Conservation (phyloP, 31 red algal genomes). For the Asparagopsis taxiformis region DNA sequence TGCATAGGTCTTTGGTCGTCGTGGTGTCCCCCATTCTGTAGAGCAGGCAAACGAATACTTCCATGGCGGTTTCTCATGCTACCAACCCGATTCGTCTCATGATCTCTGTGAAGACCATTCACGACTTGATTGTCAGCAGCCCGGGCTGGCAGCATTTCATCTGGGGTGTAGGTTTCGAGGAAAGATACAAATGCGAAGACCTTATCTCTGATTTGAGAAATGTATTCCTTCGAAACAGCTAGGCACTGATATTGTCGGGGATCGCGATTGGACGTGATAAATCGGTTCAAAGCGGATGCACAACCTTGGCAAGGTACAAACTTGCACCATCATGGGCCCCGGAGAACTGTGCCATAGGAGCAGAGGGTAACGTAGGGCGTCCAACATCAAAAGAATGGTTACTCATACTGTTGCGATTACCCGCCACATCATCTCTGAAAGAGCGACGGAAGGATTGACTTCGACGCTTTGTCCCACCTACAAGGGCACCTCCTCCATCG, state of each 20-base stretch:
- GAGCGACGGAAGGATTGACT: background rate
- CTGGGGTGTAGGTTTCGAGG: conserved; percentile 55
- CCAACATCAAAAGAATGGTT: conserved; percentile 66
- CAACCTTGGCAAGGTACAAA: conserved; percentile 46
- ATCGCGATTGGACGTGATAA: conserved; percentile 32
- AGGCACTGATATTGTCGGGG: conserved; percentile 35
- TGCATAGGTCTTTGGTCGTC: background rate
- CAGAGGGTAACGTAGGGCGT: conserved; percentile 44
- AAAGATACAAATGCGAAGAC: conserved; percentile 40
- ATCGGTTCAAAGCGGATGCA: conserved; percentile 53
- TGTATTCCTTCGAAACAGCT: conserved; percentile 15
- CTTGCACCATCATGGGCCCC: conserved; percentile 67
- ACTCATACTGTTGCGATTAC: background rate
- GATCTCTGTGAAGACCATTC: background rate
- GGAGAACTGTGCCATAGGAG: conserved; percentile 49
- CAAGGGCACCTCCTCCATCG: background rate
- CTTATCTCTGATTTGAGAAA: conserved; percentile 25
- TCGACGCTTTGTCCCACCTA: background rate
- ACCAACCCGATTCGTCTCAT: background rate
- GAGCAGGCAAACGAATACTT: conserved; percentile 2
- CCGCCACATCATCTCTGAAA: background rate
- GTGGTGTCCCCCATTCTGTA: background rate
- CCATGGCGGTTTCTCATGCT: background rate
- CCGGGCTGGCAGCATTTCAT: conserved; percentile 20
- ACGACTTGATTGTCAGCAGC: background rate